phyloP scores from a whole-genome alignment of 768 basidiomycete genomes.

The Amanita inopinata region DNA sequence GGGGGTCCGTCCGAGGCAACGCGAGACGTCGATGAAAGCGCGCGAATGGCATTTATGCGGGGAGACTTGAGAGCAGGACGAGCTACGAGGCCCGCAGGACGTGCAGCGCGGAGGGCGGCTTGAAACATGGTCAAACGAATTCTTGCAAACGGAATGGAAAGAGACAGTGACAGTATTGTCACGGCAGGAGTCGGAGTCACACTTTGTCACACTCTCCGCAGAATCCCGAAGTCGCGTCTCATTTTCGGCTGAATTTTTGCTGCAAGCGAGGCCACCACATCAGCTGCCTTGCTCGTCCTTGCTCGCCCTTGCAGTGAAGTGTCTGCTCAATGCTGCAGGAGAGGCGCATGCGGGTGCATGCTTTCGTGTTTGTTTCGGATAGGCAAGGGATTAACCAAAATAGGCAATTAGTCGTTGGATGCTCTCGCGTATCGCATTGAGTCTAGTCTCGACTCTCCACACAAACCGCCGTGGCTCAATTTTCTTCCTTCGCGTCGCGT shows the following conservation, averaged over 20 bases:
- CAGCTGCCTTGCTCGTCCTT: no score
- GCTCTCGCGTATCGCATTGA: not conserved
- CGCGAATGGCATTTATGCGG: constrained; percentile 29
- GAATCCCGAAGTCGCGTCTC: constrained; percentile 17
- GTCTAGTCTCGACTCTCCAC: not conserved
- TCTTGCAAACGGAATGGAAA: constrained; percentile 16
- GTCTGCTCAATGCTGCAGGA: not conserved
- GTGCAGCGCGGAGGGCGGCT: constrained; percentile 35
- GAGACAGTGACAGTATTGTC: constrained; percentile 14
- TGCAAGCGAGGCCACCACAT: no score
- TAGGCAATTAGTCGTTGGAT: constrained; percentile 2
- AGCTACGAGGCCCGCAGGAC: constrained; percentile 30
- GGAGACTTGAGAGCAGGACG: constrained; percentile 27
- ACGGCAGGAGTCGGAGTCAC: constrained; percentile 14
- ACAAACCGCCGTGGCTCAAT: no score
- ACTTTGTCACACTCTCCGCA: constrained; percentile 20
- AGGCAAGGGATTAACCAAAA: constrained; percentile 2
- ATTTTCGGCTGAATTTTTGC: constrained; percentile 4
- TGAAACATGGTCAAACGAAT: constrained; percentile 32
- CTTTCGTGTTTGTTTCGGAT: constrained; percentile 5
- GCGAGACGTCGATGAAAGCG: constrained; percentile 49
- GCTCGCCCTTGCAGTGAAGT: not conserved
- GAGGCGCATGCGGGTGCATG: no score
- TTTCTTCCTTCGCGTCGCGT: not conserved
- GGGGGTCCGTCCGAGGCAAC: constrained; percentile 46